These are phyloP conservation scores for Fusarium azukiicola DNA, from an alignment of 2,329 filamentous ascomycete genomes.

Conservation along the genomic window DNA sequence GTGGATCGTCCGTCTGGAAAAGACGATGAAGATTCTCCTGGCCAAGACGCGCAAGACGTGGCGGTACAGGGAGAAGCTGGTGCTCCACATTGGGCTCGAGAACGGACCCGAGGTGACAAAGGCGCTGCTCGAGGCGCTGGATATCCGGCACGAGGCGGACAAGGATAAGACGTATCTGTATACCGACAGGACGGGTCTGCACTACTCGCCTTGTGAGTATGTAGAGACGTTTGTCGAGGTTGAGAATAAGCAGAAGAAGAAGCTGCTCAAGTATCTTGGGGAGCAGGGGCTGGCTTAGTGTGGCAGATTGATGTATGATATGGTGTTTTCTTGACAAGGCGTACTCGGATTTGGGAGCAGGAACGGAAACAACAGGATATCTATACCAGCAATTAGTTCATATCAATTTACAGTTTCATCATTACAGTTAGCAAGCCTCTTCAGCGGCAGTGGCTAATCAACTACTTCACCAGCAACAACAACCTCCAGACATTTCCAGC, in stretches of 20 bases:
- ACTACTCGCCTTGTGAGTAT: slow-evolving; percentile 33
- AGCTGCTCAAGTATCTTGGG: slow-evolving; percentile 10
- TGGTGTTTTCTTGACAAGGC: neutral
- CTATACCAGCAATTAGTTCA: too few relatives aligned
- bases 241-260: slow-evolving; percentile 31
- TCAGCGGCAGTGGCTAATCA: too few relatives aligned
- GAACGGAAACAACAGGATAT: neutral
- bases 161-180: slow-evolving; percentile 30
- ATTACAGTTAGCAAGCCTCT: too few relatives aligned
- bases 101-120: slow-evolving; percentile 27
- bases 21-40: slow-evolving; percentile 31
- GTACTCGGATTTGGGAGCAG: neutral
- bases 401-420: too few relatives aligned
- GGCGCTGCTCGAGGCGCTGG: slow-evolving; percentile 22
- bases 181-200: slow-evolving; percentile 27
- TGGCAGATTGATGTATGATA: neutral
- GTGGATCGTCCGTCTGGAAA: slow-evolving; percentile 23
- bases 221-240: slow-evolving; percentile 32
- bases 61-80: slow-evolving; percentile 29
- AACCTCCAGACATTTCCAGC: too few relatives aligned
- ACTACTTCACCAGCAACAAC: too few relatives aligned
- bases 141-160: neutral
- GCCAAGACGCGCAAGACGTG: slow-evolving; percentile 18
- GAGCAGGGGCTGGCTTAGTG: slow-evolving; percentile 21
- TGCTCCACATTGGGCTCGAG: slow-evolving; percentile 32